Evolutionary conservation across 2,329 filamentous ascomycete genomes (phyloP).

Genomic region (Aspergillus pseudoviridinutans): DNA sequence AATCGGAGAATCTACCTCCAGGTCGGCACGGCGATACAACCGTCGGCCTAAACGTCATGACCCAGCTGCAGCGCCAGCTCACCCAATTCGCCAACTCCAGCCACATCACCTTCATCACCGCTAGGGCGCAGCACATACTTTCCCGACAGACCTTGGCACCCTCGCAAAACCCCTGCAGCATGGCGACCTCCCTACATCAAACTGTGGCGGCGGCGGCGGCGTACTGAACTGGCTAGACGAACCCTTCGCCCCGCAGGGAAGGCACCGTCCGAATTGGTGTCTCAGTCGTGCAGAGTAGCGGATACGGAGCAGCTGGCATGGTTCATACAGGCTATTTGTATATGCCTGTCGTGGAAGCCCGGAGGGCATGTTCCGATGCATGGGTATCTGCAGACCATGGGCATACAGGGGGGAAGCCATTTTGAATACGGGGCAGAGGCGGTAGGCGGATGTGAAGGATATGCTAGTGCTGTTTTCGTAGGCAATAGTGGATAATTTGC

Average conservation of each 20-base stretch:
- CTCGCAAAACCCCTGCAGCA: conserved; percentile 6
- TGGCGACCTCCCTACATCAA: conserved; percentile 11
- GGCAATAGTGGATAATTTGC: conserved; percentile 5
- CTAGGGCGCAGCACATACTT: conserved; percentile 12
- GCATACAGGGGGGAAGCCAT: conserved; percentile 8
- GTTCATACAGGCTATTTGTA: conserved; percentile 13
- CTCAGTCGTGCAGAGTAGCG: conserved; percentile 10
- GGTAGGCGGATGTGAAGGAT: conserved; percentile 13
- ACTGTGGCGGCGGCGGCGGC: conserved; percentile 13
- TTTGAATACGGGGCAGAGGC: conserved; percentile 14
- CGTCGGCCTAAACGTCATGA: conserved; percentile 15
- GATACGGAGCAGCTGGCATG: conserved; percentile 14
- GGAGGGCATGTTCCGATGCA: conserved; percentile 13
- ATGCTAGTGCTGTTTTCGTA: conserved; percentile 11
- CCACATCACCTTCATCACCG: conserved; percentile 8
- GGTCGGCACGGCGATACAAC: conserved; percentile 8
- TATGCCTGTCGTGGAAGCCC: conserved; percentile 9
- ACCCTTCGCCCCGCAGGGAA: conserved; percentile 6
- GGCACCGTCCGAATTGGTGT: conserved; percentile 6
- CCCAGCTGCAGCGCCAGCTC: conserved; percentile 8
- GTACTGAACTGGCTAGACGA: conserved; percentile 13
- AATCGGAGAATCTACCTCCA: conserved; percentile 13
- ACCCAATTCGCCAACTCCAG: conserved; percentile 5
- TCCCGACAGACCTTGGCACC: conserved; percentile 7
- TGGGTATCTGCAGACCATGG: conserved; percentile 11